Conservation (phyloP, 2,329 filamentous ascomycete species). For the Tolypocladium guangdongense region DNA sequence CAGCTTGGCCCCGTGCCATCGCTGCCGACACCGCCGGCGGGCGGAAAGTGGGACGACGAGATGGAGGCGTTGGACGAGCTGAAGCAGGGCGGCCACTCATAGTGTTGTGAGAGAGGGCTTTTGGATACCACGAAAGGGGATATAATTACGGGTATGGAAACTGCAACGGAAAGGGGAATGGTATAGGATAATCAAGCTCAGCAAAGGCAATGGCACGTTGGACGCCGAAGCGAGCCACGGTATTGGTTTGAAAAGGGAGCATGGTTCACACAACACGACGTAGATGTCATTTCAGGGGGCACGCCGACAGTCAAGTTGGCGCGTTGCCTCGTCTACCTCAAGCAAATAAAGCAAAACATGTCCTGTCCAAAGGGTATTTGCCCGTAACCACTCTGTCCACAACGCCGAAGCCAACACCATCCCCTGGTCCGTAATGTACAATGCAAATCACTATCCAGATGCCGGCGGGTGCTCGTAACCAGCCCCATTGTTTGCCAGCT, state of each 20-base stretch:
- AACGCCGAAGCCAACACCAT: background rate
- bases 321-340: background rate
- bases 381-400: background rate
- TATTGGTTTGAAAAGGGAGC: background rate
- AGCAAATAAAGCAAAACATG: background rate
- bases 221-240: background rate
- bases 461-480: background rate
- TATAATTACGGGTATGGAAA: background rate
- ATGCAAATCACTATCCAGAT: background rate
- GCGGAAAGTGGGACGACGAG: slow-evolving; percentile 46
- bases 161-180: background rate
- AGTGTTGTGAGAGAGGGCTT: background rate
- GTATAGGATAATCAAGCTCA: background rate
- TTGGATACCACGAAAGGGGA: background rate
- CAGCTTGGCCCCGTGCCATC: slow-evolving; percentile 6
- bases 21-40: slow-evolving; percentile 17
- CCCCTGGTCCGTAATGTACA: background rate
- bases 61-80: slow-evolving; percentile 38
- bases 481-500: background rate
- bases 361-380: slow-evolving; percentile 1
- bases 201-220: background rate
- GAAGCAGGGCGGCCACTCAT: slow-evolving; percentile 8
- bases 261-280: background rate
- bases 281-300: background rate
- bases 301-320: background rate